A percentile compares a stretch with the other conserved stretches of the same genome.
phyloP scores from a whole-genome alignment of 768 basidiomycete species.

The Boletus barrowsii region DNA sequence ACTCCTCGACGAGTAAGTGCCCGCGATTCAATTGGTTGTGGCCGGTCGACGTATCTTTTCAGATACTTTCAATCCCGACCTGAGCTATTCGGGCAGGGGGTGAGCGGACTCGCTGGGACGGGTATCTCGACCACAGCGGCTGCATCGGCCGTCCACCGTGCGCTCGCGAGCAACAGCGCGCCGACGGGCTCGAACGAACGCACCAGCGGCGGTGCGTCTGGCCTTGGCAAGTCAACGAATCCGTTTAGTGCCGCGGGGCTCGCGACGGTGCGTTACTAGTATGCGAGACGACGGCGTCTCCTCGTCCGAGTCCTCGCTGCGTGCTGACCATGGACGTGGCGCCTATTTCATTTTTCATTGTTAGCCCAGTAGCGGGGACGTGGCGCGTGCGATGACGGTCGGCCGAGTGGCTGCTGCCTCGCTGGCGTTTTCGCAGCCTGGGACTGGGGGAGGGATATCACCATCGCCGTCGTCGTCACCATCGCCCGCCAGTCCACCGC shows the following conservation, averaged over 20 bases:
- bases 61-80: constrained; percentile 77
- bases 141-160: constrained; percentile 44
- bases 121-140: constrained; percentile 28
- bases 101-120: constrained; percentile 15
- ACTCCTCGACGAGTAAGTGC: constrained; percentile 69
- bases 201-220: constrained; percentile 29
- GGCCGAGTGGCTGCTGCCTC: constrained; percentile 61
- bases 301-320: too few species aligned
- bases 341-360: too few species aligned
- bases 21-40: background rate
- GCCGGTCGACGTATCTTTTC: constrained; percentile 2
- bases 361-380: constrained; percentile 33
- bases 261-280: background rate
- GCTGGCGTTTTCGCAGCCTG: constrained; percentile 39
- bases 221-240: too few species aligned
- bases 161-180: constrained; percentile 39
- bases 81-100: constrained; percentile 48
- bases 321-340: too few species aligned
- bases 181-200: constrained; percentile 8
- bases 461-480: too few species aligned
- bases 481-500: background rate
- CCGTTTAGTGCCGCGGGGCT: too few species aligned
- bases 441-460: too few species aligned
- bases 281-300: too few species aligned
- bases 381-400: constrained; percentile 33